These are phyloP conservation scores for Lactifluus echinatus DNA, from an alignment of 768 basidiomycete genomes.

Conservation along the genomic window DNA sequence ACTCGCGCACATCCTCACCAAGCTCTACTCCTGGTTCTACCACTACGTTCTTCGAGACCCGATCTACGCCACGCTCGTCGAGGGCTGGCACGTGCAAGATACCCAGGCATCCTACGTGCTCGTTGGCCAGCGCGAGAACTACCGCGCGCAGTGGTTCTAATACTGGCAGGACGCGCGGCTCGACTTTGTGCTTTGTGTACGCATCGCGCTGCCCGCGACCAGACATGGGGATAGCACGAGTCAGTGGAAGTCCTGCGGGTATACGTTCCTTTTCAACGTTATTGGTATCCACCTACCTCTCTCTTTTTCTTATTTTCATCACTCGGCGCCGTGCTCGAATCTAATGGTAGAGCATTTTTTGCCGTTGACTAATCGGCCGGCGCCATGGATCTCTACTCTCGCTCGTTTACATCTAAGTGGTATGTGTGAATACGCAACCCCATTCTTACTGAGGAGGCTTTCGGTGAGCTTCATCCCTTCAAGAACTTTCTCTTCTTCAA, in stretches of 20 bases:
- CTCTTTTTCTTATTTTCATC: not conserved
- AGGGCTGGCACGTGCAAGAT: conserved; percentile 40
- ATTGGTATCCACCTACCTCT: conserved; percentile 29
- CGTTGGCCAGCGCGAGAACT: conserved; percentile 37
- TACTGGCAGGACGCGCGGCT: conserved; percentile 38
- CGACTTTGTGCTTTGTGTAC: conserved; percentile 57
- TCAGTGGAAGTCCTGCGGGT: conserved; percentile 45
- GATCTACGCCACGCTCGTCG: conserved; percentile 45
- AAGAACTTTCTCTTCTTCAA: conserved; percentile 68
- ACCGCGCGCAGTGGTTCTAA: conserved; percentile 34
- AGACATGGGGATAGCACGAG: conserved; percentile 45
- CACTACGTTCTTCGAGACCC: conserved; percentile 44
- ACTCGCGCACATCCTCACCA: conserved; percentile 41
- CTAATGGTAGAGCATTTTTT: too few relatives aligned
- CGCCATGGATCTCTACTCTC: not conserved
- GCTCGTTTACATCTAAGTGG: not conserved
- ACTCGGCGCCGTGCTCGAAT: not conserved
- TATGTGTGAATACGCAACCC: not conserved
- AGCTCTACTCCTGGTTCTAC: conserved; percentile 42
- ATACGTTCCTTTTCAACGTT: conserved; percentile 61
- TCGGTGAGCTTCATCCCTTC: conserved; percentile 60
- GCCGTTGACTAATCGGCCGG: too few relatives aligned
- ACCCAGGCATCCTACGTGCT: conserved; percentile 43
- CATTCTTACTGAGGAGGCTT: conserved; percentile 7
- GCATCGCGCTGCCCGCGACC: conserved; percentile 53